Evolutionary conservation across 805 yeast species (phyloP).

Genomic region (Nakazawaea wyomingensis): DNA sequence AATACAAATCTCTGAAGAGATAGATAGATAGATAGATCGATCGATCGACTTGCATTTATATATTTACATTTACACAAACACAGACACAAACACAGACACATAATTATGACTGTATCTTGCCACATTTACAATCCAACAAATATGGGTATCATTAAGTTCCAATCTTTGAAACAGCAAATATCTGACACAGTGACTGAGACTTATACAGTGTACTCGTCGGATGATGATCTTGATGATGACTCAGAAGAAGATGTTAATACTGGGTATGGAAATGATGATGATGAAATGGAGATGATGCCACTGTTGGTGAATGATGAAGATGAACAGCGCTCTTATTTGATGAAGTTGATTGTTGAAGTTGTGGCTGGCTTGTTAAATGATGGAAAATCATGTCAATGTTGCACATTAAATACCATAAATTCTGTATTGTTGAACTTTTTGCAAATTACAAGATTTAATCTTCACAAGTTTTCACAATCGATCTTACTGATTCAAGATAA

Average conservation of each 20-base stretch:
- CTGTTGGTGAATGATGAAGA: conserved; percentile 1
- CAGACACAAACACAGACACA: too few relatives aligned
- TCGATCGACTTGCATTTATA: neutral
- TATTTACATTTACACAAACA: neutral
- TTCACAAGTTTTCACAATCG: neutral
- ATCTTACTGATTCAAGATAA: neutral
- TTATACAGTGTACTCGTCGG: neutral
- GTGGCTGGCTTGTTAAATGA: neutral
- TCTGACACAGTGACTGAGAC: neutral
- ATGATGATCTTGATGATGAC: neutral
- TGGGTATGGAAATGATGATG: neutral
- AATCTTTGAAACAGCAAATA: neutral
- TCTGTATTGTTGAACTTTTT: neutral
- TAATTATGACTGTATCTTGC: neutral
- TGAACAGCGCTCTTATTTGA: conserved; percentile 4
- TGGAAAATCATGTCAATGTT: neutral
- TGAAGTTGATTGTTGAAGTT: conserved; percentile 4
- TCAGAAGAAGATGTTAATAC: neutral
- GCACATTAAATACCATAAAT: neutral
- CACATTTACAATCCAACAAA: neutral
- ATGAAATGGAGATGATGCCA: neutral
- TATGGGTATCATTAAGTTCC: neutral
- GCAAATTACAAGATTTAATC: neutral
- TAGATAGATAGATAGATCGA: neutral
- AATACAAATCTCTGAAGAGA: conserved; percentile 1